Conservation (phyloP, 2,329 filamentous ascomycete genomes). For the Diaporthe vexans region DNA sequence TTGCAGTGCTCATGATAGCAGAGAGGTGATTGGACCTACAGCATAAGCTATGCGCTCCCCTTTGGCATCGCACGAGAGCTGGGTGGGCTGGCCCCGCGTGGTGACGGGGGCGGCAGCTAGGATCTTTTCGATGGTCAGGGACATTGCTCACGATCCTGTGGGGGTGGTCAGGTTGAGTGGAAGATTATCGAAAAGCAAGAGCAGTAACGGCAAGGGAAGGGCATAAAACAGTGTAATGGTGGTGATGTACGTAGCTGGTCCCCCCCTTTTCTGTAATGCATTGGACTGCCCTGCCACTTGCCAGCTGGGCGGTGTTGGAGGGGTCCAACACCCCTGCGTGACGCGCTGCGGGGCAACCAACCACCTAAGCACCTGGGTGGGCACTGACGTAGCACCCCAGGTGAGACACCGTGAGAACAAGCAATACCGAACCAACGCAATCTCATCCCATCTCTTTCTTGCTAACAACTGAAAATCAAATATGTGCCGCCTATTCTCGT, state of each 20-base stretch:
- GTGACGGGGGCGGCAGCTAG: slow-evolving; percentile 90
- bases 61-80: slow-evolving; percentile 88
- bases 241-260: not conserved
- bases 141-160: slow-evolving; percentile 52
- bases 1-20: not conserved
- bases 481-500: not conserved
- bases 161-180: not conserved
- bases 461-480: not conserved
- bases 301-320: slow-evolving; percentile 29
- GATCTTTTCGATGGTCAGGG: slow-evolving; percentile 75
- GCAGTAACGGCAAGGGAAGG: not conserved
- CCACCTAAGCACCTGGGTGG: too few relatives aligned
- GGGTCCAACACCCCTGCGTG: slow-evolving; percentile 18
- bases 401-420: not conserved
- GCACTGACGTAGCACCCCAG: slow-evolving; percentile 14
- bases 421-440: not conserved
- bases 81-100: slow-evolving; percentile 87
- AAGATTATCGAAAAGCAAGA: not conserved
- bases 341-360: slow-evolving; percentile 21
- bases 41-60: slow-evolving; percentile 95
- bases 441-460: slow-evolving; percentile 3
- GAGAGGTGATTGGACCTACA: slow-evolving; percentile 64
- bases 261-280: slow-evolving; percentile 22
- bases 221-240: not conserved
- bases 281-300: not conserved